phyloP scores from a whole-genome alignment of 1,139 yeast species.

The Debaryomyces fabryi region DNA sequence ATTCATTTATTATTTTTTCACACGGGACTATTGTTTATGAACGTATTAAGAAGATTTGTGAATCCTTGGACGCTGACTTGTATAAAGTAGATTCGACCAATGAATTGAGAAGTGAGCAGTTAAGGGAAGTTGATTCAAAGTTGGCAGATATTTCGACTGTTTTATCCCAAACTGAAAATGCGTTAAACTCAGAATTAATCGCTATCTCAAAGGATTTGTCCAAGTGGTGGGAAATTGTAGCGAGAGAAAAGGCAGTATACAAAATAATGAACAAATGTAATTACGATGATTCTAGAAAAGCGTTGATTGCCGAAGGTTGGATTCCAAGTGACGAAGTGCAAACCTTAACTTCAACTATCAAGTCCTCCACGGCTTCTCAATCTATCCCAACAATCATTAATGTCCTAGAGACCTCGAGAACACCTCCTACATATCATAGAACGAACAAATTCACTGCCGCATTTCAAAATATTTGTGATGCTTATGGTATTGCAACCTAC shows the following conservation, averaged over 20 bases:
- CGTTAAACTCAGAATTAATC: slow-evolving; percentile 67
- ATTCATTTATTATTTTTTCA: slow-evolving; percentile 48
- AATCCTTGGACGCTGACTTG: slow-evolving; percentile 48
- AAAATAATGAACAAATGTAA: slow-evolving; percentile 67
- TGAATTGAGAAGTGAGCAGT: slow-evolving; percentile 46
- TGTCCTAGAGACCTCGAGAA: slow-evolving; percentile 62
- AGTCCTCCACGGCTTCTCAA: slow-evolving; percentile 29
- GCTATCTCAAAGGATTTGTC: slow-evolving; percentile 75
- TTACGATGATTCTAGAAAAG: slow-evolving; percentile 64
- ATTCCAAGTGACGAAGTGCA: slow-evolving; percentile 62
- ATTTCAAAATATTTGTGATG: slow-evolving; percentile 76
- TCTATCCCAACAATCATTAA: slow-evolving; percentile 73
- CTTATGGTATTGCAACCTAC: slow-evolving; percentile 77
- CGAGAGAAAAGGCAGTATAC: slow-evolving; percentile 72
- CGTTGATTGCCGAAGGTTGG: slow-evolving; percentile 81
- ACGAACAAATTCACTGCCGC: slow-evolving; percentile 78
- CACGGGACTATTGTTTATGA: slow-evolving; percentile 47
- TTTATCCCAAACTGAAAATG: slow-evolving; percentile 53
- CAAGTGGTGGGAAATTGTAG: slow-evolving; percentile 68
- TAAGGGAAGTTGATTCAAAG: slow-evolving; percentile 55
- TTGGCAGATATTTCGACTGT: slow-evolving; percentile 63
- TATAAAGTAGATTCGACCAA: slow-evolving; percentile 38
- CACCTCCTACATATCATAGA: slow-evolving; percentile 80
- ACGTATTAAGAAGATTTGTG: slow-evolving; percentile 47
- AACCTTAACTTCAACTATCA: slow-evolving; percentile 37